phyloP scores from a whole-genome alignment of 192 early-diverging fungal genomes.

The Coemansia sp. region DNA sequence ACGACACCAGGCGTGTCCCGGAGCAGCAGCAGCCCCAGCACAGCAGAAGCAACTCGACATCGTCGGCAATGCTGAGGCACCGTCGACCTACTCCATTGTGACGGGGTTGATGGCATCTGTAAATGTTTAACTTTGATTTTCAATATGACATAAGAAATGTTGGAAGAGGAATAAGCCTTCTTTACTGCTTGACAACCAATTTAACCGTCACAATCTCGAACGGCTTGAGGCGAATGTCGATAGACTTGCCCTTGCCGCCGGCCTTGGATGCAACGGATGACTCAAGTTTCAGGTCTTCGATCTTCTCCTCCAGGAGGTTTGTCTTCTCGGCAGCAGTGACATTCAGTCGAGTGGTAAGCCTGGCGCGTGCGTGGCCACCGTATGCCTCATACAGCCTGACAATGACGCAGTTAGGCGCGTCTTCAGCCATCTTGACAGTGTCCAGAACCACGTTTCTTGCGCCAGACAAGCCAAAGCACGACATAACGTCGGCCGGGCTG shows the following conservation, averaged over 20 bases:
- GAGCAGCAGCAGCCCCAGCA: background rate
- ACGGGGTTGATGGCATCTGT: no score
- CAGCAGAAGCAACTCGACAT: no score
- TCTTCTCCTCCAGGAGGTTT: constrained; percentile 46
- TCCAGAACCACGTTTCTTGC: constrained; percentile 83
- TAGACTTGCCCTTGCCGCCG: background rate
- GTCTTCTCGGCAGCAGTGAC: constrained; percentile 16
- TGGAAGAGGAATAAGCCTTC: background rate
- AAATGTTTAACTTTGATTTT: no score
- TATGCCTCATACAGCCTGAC: constrained; percentile 89
- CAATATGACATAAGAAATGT: no score
- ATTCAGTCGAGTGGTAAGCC: constrained; percentile 20
- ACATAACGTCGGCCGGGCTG: background rate
- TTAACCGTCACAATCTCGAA: constrained; percentile 38
- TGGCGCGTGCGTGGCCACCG: constrained; percentile 64
- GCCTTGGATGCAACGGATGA: background rate
- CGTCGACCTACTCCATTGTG: no score
- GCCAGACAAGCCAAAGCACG: constrained; percentile 23
- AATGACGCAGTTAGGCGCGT: constrained; percentile 65
- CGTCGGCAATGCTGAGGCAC: no score
- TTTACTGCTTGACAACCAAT: constrained; percentile 5
- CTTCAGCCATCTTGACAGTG: constrained; percentile 87
- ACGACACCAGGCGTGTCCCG: background rate
- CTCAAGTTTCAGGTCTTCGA: constrained; percentile 2
- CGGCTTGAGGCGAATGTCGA: constrained; percentile 31